These are phyloP conservation scores for Lathyrus oleraceus DNA, from an alignment of 306 rosid species.

Conservation along the genomic window DNA sequence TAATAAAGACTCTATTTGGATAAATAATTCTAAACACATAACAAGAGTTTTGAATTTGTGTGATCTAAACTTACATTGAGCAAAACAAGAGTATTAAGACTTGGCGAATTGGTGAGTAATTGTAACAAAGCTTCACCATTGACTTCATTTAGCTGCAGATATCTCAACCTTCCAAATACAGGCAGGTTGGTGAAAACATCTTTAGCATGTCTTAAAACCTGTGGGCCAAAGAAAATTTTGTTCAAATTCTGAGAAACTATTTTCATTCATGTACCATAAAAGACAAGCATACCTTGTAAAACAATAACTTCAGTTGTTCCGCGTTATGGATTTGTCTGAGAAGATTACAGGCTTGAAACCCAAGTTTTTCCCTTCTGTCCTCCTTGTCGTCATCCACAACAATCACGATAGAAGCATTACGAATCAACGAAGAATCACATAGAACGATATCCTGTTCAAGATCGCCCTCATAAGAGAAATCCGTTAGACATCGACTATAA, in stretches of 20 bases:
- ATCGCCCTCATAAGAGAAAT: slow-evolving; percentile 50
- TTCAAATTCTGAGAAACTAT: not conserved
- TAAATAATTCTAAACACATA: not conserved
- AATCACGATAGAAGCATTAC: slow-evolving; percentile 43
- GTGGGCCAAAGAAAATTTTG: not conserved
- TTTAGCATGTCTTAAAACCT: slow-evolving; percentile 30
- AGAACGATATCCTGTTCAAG: slow-evolving; percentile 32
- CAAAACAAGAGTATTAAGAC: slow-evolving; percentile 36
- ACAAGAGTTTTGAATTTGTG: not conserved
- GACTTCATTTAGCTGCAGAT: slow-evolving; percentile 45
- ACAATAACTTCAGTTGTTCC: slow-evolving; percentile 36
- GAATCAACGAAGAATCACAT: slow-evolving; percentile 17
- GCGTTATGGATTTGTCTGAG: slow-evolving; percentile 37
- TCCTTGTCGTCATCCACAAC: slow-evolving; percentile 37
- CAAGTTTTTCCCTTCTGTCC: slow-evolving; percentile 3
- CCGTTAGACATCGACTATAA: slow-evolving; percentile 11
- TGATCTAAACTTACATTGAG: slow-evolving; percentile 43
- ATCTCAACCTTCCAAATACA: slow-evolving; percentile 30
- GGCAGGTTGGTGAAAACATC: slow-evolving; percentile 36
- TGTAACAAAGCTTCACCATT: slow-evolving; percentile 40
- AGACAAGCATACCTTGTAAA: slow-evolving; percentile 46
- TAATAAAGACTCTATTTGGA: not conserved
- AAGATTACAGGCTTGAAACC: slow-evolving; percentile 22
- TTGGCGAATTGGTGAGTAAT: slow-evolving; percentile 44
- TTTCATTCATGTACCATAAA: not conserved